These are phyloP conservation scores for Penicillium hordei DNA, from an alignment of 2,329 filamentous ascomycete genomes.

Conservation along the genomic window DNA sequence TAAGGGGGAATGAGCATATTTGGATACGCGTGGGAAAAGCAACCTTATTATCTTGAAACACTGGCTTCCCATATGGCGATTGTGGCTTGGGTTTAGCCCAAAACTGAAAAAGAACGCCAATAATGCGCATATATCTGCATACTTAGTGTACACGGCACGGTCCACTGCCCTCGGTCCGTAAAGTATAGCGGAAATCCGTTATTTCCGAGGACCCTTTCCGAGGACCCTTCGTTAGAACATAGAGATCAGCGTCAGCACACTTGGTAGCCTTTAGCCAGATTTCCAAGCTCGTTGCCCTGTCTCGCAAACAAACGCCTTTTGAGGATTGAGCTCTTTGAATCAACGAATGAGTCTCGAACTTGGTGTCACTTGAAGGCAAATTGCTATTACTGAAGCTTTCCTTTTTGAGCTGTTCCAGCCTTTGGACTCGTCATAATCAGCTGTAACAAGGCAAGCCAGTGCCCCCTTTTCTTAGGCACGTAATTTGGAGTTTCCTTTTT, in stretches of 20 bases:
- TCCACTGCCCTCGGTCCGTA: constrained; percentile 10
- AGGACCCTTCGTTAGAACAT: not conserved
- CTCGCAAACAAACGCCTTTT: not conserved
- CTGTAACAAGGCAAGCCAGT: constrained; percentile 12
- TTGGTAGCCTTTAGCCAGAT: not conserved
- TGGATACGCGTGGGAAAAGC: constrained; percentile 16
- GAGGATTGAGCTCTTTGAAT: not conserved
- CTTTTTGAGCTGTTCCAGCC: not conserved
- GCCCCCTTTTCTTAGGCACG: constrained; percentile 8
- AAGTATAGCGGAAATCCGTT: not conserved
- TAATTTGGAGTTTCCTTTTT: constrained; percentile 13
- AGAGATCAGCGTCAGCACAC: not conserved
- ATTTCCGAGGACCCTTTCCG: not conserved
- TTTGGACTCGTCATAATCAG: constrained; percentile 19
- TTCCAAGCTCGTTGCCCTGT: not conserved
- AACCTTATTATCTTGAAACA: constrained; percentile 25
- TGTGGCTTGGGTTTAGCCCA: constrained; percentile 13
- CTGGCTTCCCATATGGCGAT: constrained; percentile 21
- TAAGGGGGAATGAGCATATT: constrained; percentile 14
- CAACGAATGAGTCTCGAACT: not conserved
- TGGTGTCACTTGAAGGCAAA: not conserved
- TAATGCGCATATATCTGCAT: constrained; percentile 8
- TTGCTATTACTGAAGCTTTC: constrained; percentile 8
- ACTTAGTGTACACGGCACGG: constrained; percentile 12
- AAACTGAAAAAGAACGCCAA: not conserved